phyloP scores from a whole-genome alignment of 148 eudicot genomes.

The Rheum nobile region DNA sequence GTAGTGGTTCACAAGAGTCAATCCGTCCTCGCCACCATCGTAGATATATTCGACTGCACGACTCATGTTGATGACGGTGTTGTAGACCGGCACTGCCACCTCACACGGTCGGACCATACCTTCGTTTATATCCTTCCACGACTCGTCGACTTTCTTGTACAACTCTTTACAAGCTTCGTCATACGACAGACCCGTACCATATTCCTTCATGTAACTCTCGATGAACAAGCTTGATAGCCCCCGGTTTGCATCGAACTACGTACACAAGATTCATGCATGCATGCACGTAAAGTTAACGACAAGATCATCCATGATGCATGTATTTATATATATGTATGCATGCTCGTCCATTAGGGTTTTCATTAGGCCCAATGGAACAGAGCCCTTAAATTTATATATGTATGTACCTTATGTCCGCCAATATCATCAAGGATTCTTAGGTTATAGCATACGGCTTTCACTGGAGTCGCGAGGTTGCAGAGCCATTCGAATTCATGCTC shows the following conservation, averaged over 20 bases:
- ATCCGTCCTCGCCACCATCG: conserved; percentile 8
- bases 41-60: conserved; percentile 8
- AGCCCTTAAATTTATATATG: no score
- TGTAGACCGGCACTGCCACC: conserved; percentile 7
- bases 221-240: conserved; percentile 12
- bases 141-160: background rate
- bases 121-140: conserved; percentile 17
- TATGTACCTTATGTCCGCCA: conserved; percentile 7
- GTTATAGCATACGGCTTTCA: background rate
- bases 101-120: conserved; percentile 5
- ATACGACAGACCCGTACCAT: background rate
- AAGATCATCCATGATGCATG: no score
- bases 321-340: no score
- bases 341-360: no score
- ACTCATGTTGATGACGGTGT: background rate
- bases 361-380: no score
- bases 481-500: conserved; percentile 16
- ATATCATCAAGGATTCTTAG: conserved; percentile 19
- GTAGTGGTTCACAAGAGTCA: background rate
- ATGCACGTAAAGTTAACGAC: background rate
- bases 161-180: conserved; percentile 7
- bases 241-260: conserved; percentile 12
- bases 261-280: background rate
- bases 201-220: conserved; percentile 13
- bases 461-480: background rate